phyloP scores from a whole-genome alignment of 495 filamentous ascomycete genomes.

The Pyrenopolyporus hunteri region DNA sequence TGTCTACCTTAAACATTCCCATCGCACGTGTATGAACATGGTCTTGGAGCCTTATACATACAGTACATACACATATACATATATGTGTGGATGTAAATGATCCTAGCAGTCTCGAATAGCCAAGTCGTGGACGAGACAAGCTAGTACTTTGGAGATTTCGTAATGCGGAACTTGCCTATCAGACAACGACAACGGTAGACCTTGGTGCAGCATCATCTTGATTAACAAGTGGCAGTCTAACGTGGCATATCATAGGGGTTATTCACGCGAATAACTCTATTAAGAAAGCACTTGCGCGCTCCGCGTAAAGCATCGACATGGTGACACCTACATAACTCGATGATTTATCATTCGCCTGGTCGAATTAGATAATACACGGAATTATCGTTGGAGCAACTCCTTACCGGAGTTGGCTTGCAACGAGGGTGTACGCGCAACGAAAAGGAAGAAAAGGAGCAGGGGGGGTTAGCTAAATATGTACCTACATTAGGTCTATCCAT shows the following conservation, averaged over 20 bases:
- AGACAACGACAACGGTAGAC: conserved; percentile 12
- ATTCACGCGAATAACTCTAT: conserved; percentile 27
- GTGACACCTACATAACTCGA: not conserved
- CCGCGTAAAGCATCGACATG: conserved; percentile 1
- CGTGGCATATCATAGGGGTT: conserved; percentile 26
- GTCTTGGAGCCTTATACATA: not conserved
- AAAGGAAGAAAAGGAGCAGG: conserved; percentile 12
- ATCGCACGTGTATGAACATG: not conserved
- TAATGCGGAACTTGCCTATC: conserved; percentile 22
- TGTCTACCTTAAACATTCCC: too few species aligned
- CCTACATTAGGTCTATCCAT: not conserved
- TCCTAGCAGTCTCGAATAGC: too few species aligned
- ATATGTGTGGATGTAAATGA: too few species aligned
- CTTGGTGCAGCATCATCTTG: conserved; percentile 18
- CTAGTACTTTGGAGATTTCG: too few species aligned
- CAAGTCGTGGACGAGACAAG: not conserved
- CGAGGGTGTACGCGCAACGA: conserved; percentile 30
- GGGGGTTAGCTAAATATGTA: too few species aligned
- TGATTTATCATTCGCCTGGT: conserved; percentile 15
- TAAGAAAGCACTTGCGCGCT: conserved; percentile 21
- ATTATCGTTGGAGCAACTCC: conserved; percentile 21
- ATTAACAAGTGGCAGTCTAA: conserved; percentile 36
- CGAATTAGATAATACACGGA: conserved; percentile 26
- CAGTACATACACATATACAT: too few species aligned
- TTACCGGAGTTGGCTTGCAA: not conserved